A percentile compares a stretch with the other conserved stretches of the same genome.
Conservation (phyloP, 1,139 yeast genomes). For the Meyerozyma smithsonii region DNA sequence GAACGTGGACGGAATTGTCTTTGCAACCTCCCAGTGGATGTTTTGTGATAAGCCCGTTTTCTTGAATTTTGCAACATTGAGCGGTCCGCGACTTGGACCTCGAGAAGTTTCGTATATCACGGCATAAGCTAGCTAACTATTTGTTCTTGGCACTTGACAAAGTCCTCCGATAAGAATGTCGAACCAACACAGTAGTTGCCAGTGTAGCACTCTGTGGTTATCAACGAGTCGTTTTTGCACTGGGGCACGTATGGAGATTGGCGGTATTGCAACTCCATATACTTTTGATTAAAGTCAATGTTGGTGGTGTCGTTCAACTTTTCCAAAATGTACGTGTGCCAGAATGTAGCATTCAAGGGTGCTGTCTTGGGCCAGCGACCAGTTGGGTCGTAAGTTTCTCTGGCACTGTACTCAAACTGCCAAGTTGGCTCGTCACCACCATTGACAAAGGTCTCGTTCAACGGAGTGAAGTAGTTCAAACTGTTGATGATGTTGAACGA, state of each 20-base stretch:
- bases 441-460: slow-evolving; percentile 48
- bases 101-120: no score
- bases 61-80: no score
- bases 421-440: slow-evolving; percentile 50
- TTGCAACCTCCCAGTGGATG: no score
- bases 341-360: slow-evolving; percentile 57
- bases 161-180: slow-evolving; percentile 15
- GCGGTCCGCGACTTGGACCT: no score
- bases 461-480: slow-evolving; percentile 48
- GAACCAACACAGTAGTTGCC: slow-evolving; percentile 42
- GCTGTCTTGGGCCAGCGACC: slow-evolving; percentile 45
- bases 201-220: slow-evolving; percentile 31
- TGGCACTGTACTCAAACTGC: slow-evolving; percentile 51
- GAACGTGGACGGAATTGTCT: no score
- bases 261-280: slow-evolving; percentile 45
- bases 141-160: slow-evolving; percentile 14
- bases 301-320: slow-evolving; percentile 31
- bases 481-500: slow-evolving; percentile 61
- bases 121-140: no score
- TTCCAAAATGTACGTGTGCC: slow-evolving; percentile 41
- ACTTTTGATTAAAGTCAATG: slow-evolving; percentile 41
- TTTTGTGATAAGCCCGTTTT: no score
- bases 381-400: slow-evolving; percentile 44
- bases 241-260: slow-evolving; percentile 46
- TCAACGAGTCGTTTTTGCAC: slow-evolving; percentile 32